phyloP scores from a whole-genome alignment of 495 filamentous ascomycete species.

The Aspergillus baeticus region DNA sequence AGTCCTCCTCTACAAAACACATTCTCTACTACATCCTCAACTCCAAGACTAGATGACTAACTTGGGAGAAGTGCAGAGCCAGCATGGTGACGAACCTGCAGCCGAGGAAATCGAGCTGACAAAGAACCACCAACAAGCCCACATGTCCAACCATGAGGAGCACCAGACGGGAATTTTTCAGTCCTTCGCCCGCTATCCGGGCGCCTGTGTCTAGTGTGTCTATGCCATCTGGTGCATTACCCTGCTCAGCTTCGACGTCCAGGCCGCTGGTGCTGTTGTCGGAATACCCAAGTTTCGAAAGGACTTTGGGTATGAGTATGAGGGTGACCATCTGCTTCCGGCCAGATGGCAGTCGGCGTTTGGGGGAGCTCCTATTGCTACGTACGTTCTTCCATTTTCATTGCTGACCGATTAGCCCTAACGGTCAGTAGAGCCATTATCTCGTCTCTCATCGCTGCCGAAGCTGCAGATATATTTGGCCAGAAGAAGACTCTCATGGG shows the following conservation, averaged over 20 bases:
- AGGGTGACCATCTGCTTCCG: not conserved
- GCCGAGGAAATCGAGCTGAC: too few relatives aligned
- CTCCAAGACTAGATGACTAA: too few relatives aligned
- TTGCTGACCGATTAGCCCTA: not conserved
- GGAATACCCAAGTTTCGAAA: not conserved
- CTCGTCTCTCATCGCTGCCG: not conserved
- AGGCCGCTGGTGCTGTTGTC: not conserved
- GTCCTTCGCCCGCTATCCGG: conserved; percentile 6
- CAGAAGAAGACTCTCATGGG: not conserved
- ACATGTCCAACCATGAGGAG: too few relatives aligned
- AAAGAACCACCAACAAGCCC: too few relatives aligned
- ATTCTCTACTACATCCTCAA: too few relatives aligned
- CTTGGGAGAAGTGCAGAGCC: too few relatives aligned
- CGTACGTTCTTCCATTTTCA: not conserved
- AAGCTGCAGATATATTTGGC: not conserved
- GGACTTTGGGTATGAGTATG: not conserved
- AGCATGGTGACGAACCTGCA: too few relatives aligned
- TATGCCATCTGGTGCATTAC: not conserved
- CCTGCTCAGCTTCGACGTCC: not conserved
- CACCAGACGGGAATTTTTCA: too few relatives aligned
- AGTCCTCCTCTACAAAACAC: too few relatives aligned
- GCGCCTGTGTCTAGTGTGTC: not conserved
- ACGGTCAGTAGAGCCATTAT: not conserved
- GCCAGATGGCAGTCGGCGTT: not conserved
- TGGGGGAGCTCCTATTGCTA: not conserved